Conservation (phyloP, 2,329 filamentous ascomycete species). For the Penicillium nordicum region DNA sequence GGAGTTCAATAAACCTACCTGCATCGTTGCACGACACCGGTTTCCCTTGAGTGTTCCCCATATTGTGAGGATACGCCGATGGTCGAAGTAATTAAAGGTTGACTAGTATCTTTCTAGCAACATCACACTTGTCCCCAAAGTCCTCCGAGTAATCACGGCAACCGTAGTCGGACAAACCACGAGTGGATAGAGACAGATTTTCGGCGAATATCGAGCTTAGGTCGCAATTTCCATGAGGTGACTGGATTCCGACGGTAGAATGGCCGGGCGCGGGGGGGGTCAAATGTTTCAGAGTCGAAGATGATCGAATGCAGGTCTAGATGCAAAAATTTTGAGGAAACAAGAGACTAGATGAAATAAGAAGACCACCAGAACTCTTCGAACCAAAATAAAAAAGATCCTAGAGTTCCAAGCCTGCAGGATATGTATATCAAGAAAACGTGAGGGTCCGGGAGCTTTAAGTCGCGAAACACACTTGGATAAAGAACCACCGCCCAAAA, state of each 20-base stretch:
- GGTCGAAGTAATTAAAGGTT: conserved; percentile 17
- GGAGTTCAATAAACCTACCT: conserved; percentile 59
- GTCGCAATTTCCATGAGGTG: conserved; percentile 15
- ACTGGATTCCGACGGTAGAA: conserved; percentile 14
- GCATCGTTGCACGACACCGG: conserved; percentile 88
- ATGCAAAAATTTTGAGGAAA: conserved; percentile 1
- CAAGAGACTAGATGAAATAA: neutral
- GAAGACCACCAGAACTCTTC: conserved; percentile 7
- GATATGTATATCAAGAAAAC: conserved; percentile 10
- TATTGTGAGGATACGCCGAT: conserved; percentile 40
- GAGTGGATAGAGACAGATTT: neutral
- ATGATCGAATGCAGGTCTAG: conserved; percentile 2
- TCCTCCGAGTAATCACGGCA: neutral
- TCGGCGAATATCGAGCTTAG: conserved; percentile 9
- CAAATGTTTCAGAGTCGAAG: conserved; percentile 12
- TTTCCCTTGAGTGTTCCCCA: conserved; percentile 96
- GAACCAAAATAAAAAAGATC: neutral
- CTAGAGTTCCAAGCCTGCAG: neutral
- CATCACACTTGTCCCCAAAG: conserved; percentile 20
- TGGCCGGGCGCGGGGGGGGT: conserved; percentile 15
- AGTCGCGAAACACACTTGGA: conserved; percentile 11
- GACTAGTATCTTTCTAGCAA: conserved; percentile 21
- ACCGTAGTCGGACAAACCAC: neutral
- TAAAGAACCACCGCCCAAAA: neutral
- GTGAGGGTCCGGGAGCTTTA: conserved; percentile 15